phyloP scores from a whole-genome alignment of 176 grass and related monocot species.

The Triticum monococcum region DNA sequence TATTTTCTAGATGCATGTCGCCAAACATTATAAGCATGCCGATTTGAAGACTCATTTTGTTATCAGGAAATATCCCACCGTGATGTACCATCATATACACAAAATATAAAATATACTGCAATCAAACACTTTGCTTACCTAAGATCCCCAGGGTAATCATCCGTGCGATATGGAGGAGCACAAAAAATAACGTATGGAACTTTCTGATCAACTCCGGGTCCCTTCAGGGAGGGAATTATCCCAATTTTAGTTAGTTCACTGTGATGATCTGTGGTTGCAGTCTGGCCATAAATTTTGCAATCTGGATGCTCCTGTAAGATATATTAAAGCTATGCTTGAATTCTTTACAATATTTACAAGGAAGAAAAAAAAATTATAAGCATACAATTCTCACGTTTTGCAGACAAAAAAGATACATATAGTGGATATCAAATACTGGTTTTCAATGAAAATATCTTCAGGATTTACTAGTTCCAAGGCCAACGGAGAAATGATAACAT shows the following conservation, averaged over 20 bases:
- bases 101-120: not conserved
- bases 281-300: conserved; percentile 74
- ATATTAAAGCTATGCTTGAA: not conserved
- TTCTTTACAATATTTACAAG: not conserved
- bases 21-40: conserved; percentile 9
- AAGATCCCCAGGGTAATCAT: conserved; percentile 74
- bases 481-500: not conserved
- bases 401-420: not conserved
- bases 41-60: not conserved
- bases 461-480: not conserved
- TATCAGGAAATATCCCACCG: not conserved
- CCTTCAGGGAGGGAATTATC: conserved; percentile 65
- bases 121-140: conserved; percentile 51
- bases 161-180: conserved; percentile 67
- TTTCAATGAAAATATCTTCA: not conserved
- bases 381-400: not conserved
- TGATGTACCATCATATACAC: not conserved
- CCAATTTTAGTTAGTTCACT: conserved; percentile 61
- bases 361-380: not conserved
- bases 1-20: conserved; percentile 12
- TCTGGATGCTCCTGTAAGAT: conserved; percentile 61
- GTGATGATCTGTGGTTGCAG: conserved; percentile 80
- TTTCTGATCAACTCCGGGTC: conserved; percentile 39
- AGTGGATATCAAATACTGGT: not conserved
- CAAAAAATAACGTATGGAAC: conserved; percentile 85